Conservation (phyloP, 1,139 yeast genomes). For the Sugiyamaella sp. region DNA sequence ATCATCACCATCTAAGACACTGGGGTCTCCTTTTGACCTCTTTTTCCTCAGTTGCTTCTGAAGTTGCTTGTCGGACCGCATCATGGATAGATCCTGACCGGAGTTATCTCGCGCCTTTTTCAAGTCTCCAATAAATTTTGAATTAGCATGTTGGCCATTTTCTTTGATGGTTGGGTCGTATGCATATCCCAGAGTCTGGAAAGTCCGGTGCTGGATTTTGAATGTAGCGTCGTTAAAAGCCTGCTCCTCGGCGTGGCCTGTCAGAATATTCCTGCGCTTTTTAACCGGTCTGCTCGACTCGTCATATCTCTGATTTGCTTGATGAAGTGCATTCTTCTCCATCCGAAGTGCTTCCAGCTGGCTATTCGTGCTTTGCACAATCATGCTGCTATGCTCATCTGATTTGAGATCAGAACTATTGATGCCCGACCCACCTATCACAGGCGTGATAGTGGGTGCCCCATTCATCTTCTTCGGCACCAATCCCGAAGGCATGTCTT, state of each 20-base stretch:
- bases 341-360: background rate
- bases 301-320: constrained; percentile 21
- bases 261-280: constrained; percentile 34
- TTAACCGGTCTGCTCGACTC: constrained; percentile 26
- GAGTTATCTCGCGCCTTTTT: constrained; percentile 27
- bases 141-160: constrained; percentile 22
- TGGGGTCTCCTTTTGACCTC: constrained; percentile 47
- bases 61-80: constrained; percentile 30
- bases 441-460: background rate
- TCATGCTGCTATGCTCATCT: background rate
- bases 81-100: constrained; percentile 29
- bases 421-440: background rate
- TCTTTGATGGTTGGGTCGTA: constrained; percentile 34
- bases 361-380: background rate
- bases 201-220: constrained; percentile 45
- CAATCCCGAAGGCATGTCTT: background rate
- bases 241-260: constrained; percentile 47
- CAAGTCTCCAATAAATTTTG: constrained; percentile 34
- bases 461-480: constrained; percentile 7
- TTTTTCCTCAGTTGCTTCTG: constrained; percentile 36
- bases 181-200: constrained; percentile 40
- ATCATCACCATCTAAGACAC: constrained; percentile 46
- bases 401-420: background rate
- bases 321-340: background rate
- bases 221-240: constrained; percentile 49